Base-by-base conservation (phyloP, 257 asterid species). In the Fraxinus cuspidata region DNA sequence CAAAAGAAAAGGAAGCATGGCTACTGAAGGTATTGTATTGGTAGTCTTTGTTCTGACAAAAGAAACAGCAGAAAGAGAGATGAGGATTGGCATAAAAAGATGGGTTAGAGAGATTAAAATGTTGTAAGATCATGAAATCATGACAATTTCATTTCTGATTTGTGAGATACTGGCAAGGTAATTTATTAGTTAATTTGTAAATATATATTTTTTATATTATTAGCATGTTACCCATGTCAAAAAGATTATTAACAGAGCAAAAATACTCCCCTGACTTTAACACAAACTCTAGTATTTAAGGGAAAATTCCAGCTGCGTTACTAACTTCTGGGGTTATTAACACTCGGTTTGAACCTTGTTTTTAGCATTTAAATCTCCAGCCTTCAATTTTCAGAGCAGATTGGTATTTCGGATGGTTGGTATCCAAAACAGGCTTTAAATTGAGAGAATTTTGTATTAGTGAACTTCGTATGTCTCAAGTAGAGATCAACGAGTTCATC, bases 1-100 rank as follows among this genome's bases (percentile, higher is more conserved):
- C 85, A 80, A 42, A 90, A 81, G 94, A 94, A 87, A 89, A 87
- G 92, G 82, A 94, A 87, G 82, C 87, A 78, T 81, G 85, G 84
- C 44, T 53, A 37, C 73, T 87, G 87, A 85, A 80, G 75, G 66
- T 21, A 58, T 58, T 23, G 28, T 21, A 19, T n/a, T 21, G 66
- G 66, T 58, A 7, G 28, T 25, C 13, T 56, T n/a, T 58, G 29
- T 19, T 58, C 28, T 58, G 66, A 58, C 8, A 21, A 58, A 25
- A 6, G 66, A 58, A 58, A 58, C 66, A 0, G 10, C 28, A n/a
- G 4, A 58, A n/a, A 47, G 56, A 40, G 67, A 58, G 25, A 63
- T 63, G 16, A 23, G 19, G 32, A 23, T 32, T 11, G 35, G 19
- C 32, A 7, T 60, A 60, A 60, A 60, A n/a, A 21, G 66, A 21